phyloP scores from a whole-genome alignment of 2,329 filamentous ascomycete genomes.

The Ustulina deusta region DNA sequence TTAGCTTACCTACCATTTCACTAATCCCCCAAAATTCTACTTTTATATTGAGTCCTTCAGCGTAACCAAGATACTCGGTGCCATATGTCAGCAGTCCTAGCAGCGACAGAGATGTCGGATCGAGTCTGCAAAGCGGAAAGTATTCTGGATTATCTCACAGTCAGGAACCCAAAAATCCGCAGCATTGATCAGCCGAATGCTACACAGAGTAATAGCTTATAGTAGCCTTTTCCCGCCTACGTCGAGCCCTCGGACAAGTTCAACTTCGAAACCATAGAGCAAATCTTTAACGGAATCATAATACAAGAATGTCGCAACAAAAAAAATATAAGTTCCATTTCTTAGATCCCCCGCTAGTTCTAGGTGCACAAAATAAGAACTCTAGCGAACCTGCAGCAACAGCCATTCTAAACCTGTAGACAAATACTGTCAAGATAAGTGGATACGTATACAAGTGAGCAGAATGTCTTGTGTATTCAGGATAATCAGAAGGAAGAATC shows the following conservation, averaged over 20 bases:
- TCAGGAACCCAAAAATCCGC: not conserved
- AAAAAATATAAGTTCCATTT: not conserved
- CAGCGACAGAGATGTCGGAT: not conserved
- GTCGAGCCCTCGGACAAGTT: conserved; percentile 6
- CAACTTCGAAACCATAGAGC: conserved; percentile 3
- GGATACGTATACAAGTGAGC: too few species aligned
- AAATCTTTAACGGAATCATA: not conserved
- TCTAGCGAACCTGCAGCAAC: not conserved
- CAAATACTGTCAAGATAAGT: too few species aligned
- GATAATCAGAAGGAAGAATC: too few species aligned
- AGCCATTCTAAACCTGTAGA: not conserved
- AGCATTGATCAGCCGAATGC: not conserved
- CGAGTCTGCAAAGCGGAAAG: not conserved
- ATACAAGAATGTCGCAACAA: not conserved
- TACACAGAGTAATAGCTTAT: not conserved
- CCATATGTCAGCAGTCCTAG: not conserved
- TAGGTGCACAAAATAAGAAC: not conserved
- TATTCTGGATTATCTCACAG: conserved; percentile 3
- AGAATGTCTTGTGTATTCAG: too few species aligned
- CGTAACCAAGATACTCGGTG: not conserved
- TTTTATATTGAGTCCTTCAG: too few species aligned
- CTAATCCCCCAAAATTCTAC: too few species aligned
- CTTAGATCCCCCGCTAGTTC: not conserved
- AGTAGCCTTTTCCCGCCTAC: not conserved
- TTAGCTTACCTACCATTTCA: too few species aligned